These are phyloP conservation scores for Penicillium waksmanii DNA, from an alignment of 495 filamentous ascomycete genomes.

Conservation along the genomic window DNA sequence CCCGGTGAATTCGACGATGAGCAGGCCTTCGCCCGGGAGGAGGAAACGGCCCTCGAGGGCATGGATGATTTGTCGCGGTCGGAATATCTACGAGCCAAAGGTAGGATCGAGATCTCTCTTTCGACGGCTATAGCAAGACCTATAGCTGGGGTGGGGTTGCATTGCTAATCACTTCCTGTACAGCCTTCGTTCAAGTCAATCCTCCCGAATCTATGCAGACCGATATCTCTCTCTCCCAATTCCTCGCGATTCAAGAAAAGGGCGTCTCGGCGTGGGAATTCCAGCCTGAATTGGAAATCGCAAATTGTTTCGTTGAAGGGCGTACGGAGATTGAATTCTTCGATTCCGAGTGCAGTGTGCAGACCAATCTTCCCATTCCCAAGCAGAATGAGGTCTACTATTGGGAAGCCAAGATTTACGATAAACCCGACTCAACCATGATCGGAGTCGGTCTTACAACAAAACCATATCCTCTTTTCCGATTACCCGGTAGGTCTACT, in stretches of 20 bases:
- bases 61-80: slow-evolving; percentile 93
- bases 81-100: slow-evolving; percentile 94
- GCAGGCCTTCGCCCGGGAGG: slow-evolving; percentile 86
- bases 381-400: slow-evolving; percentile 99
- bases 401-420: slow-evolving; percentile 98
- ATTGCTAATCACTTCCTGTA: slow-evolving; percentile 18
- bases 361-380: slow-evolving; percentile 93
- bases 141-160: too few species aligned
- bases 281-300: slow-evolving; percentile 95
- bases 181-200: slow-evolving; percentile 92
- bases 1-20: slow-evolving; percentile 98
- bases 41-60: slow-evolving; percentile 89
- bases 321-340: slow-evolving; percentile 98
- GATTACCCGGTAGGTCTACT: slow-evolving; percentile 79
- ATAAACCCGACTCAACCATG: slow-evolving; percentile 86
- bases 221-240: slow-evolving; percentile 96
- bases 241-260: slow-evolving; percentile 97
- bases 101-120: slow-evolving; percentile 48
- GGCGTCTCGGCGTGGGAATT: slow-evolving; percentile 99
- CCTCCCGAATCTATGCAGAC: slow-evolving; percentile 94
- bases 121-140: too few species aligned
- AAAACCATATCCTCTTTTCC: slow-evolving; percentile 94
- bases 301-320: slow-evolving; percentile 96
- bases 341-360: slow-evolving; percentile 94
- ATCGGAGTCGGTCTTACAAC: slow-evolving; percentile 92